A percentile compares a stretch with the other conserved stretches of the same genome.
Evolutionary conservation across 768 basidiomycete genomes (phyloP).

Genomic region (Cubamyces lactineus): DNA sequence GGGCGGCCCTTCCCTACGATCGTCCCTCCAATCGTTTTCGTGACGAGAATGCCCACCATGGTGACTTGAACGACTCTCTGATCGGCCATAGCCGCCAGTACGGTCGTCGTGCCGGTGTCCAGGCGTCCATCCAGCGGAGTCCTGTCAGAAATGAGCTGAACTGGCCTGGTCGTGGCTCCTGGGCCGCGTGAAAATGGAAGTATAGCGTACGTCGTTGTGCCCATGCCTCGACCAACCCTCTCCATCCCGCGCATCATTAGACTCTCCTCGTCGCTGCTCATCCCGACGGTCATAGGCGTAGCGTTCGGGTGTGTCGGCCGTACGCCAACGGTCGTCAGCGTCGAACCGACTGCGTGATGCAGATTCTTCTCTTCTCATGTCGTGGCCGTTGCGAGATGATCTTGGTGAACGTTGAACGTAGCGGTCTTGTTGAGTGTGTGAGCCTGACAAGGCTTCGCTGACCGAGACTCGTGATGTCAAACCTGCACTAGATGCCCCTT

Average conservation of each 20-base stretch:
- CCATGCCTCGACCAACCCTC: conserved; percentile 22
- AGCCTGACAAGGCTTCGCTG: conserved; percentile 17
- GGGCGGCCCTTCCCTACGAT: conserved; percentile 42
- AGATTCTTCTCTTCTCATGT: conserved; percentile 51
- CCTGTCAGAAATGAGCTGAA: conserved; percentile 19
- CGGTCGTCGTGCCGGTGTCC: conserved; percentile 19
- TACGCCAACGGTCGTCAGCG: conserved; percentile 54
- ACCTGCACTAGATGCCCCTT: conserved; percentile 20
- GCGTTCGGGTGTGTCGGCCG: conserved; percentile 40
- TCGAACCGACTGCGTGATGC: conserved; percentile 53
- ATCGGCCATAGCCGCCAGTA: conserved; percentile 17
- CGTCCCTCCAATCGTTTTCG: conserved; percentile 49
- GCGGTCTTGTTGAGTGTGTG: conserved; percentile 34
- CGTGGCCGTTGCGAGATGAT: conserved; percentile 48
- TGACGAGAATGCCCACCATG: conserved; percentile 15
- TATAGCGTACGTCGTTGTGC: conserved; percentile 17
- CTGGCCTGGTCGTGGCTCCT: neutral
- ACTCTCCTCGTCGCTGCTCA: conserved; percentile 16
- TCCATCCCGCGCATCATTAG: conserved; percentile 16
- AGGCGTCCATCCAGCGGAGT: conserved; percentile 16
- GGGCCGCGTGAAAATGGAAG: conserved; percentile 1
- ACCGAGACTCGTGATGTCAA: conserved; percentile 23
- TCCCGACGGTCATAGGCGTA: conserved; percentile 20
- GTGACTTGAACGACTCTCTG: conserved; percentile 12
- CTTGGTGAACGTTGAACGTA: conserved; percentile 38